A percentile compares a stretch with the other conserved stretches of the same genome.
phyloP scores from a whole-genome alignment of 345 rosid genomes.

The Tarenaya hassleriana region DNA sequence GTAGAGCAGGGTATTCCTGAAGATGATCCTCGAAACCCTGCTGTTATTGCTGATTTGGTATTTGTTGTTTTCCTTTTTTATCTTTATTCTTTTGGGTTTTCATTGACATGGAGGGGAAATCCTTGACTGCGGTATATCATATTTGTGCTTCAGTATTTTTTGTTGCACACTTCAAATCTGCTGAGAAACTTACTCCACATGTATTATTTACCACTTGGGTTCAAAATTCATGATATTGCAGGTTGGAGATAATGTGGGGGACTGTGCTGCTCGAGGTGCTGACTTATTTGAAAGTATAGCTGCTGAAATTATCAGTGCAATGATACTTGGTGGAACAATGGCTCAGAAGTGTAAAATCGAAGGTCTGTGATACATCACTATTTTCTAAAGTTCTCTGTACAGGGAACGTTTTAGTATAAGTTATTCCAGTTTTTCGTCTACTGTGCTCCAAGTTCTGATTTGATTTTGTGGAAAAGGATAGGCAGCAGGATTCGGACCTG shows the following conservation, averaged over 20 bases:
- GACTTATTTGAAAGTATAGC: conserved; percentile 99
- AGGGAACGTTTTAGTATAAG: no score
- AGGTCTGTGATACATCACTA: conserved; percentile 43
- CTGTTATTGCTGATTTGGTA: conserved; percentile 99
- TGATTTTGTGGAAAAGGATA: no score
- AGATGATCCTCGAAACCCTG: conserved; percentile 99
- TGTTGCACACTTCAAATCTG: no score
- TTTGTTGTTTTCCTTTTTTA: conserved; percentile 17
- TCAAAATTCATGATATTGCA: conserved; percentile 29
- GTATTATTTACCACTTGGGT: no score
- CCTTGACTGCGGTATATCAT: conserved; percentile 6
- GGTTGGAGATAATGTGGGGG: conserved; percentile 99
- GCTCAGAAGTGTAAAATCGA: conserved; percentile 87
- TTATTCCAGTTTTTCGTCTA: no score
- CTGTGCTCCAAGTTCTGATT: no score
- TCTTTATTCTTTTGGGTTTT: conserved; percentile 7
- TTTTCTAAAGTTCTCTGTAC: no score
- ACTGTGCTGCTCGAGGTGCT: conserved; percentile 99
- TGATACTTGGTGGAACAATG: conserved; percentile 99
- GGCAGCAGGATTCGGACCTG: conserved; percentile 18
- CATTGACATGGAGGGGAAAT: conserved; percentile 4
- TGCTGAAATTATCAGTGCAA: conserved; percentile 97
- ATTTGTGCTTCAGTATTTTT: conserved; percentile 4
- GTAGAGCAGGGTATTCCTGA: conserved; percentile 99
- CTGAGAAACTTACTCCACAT: no score